phyloP scores from a whole-genome alignment of 805 yeast genomes.

The Saccharomycopsis babjevae region DNA sequence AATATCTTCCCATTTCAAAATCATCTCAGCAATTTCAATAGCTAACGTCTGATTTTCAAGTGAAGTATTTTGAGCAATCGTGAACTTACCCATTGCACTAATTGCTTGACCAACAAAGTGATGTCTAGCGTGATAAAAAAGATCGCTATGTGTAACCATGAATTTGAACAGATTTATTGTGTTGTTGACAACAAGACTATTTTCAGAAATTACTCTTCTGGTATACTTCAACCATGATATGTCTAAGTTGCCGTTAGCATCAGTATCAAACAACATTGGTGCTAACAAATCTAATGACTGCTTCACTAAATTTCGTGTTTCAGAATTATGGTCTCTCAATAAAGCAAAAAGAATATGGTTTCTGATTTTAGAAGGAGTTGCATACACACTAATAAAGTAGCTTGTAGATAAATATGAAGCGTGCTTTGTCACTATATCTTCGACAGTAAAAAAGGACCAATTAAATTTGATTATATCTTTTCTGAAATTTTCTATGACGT shows the following conservation, averaged over 20 bases:
- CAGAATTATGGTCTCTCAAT: slow-evolving; percentile 73
- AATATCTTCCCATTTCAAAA: slow-evolving; percentile 74
- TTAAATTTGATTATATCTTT: slow-evolving; percentile 88
- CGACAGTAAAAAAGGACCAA: slow-evolving; percentile 86
- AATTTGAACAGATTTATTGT: slow-evolving; percentile 87
- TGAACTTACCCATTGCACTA: slow-evolving; percentile 84
- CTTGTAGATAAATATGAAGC: slow-evolving; percentile 87
- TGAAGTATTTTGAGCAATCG: slow-evolving; percentile 67
- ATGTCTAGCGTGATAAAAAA: slow-evolving; percentile 79
- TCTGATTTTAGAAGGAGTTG: slow-evolving; percentile 80
- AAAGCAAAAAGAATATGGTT: slow-evolving; percentile 89
- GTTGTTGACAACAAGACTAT: slow-evolving; percentile 57
- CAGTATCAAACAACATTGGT: slow-evolving; percentile 68
- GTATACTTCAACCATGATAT: slow-evolving; percentile 84
- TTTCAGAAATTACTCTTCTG: slow-evolving; percentile 82
- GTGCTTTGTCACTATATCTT: slow-evolving; percentile 81
- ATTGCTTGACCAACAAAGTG: slow-evolving; percentile 83
- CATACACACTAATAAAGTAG: slow-evolving; percentile 76
- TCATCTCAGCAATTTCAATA: slow-evolving; percentile 78
- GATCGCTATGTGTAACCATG: slow-evolving; percentile 72
- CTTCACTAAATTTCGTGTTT: slow-evolving; percentile 70
- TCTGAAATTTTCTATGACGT: slow-evolving; percentile 45
- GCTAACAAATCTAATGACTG: slow-evolving; percentile 85
- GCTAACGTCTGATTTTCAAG: slow-evolving; percentile 77
- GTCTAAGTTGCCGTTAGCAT: slow-evolving; percentile 32